Base-by-base conservation (phyloP, 78 protist genomes). In the Reticulomyxa filosa region DNA sequence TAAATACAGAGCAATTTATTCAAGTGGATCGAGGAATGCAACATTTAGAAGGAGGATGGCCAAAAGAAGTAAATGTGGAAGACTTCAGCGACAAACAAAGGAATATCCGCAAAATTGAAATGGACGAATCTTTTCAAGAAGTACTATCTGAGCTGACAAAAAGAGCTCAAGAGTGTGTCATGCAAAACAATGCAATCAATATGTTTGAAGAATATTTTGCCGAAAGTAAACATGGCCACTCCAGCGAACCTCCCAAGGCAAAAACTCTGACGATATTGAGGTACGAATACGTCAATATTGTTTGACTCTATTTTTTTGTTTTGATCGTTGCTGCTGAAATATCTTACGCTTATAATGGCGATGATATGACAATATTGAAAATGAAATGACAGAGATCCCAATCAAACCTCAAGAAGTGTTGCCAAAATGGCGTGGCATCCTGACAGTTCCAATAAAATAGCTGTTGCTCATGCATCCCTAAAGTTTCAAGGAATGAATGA, bases 401-500 rank as follows among this genome's bases (percentile, higher is more conserved):
- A 33, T 10, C 10, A 55, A 8, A 10, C 30, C 34, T 32, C 26
- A 17, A 29, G 59, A 22, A 29, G 30, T 11, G 59, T 33, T 33
- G 30, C 59, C 34, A 55, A 55, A 10, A 29, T 55, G 32, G 26
- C 34, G 34, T 55, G 59, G 59, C 59, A 55, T 11, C 59, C 59
- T 8, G 59, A 55, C 11, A 33, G 59, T 33, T 55, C 59, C 32
- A 33, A 33, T 8, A 55, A 55, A 33, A 55, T 55, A 20, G 59
- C 59, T 55, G 59, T 55, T 22, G 26, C 59, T 10, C 30, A 55
- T 10, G 26, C 59, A 8, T 32, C 11, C 11, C 26, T 55, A 33
- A 55, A 55, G 11, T 55, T 55, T 55, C 59, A 55, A 33, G 8
- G 30, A 55, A 55, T 55, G 59, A 55, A 8, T 8, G 59, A 55